Evolutionary conservation across 352 stramenopile species (phyloP).

Genomic region (Phytophthora fragariae): DNA sequence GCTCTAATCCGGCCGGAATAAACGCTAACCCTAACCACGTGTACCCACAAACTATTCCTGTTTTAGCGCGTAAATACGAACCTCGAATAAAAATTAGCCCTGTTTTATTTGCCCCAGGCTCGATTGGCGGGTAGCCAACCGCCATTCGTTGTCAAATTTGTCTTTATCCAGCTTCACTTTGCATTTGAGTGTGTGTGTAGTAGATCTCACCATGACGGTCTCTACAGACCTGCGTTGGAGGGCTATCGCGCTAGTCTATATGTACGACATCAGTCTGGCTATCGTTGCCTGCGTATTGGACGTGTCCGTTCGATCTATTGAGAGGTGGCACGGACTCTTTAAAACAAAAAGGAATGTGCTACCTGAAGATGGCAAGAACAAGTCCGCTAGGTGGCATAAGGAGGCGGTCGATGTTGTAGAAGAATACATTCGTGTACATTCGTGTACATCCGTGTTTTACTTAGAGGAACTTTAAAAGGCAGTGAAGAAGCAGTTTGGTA

Average conservation of each 20-base stretch:
- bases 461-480: not conserved
- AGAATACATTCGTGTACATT: not conserved
- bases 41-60: too few relatives aligned
- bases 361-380: not conserved
- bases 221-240: not conserved
- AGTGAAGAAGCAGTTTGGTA: not conserved
- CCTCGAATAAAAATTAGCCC: too few relatives aligned
- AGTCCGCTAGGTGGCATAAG: not conserved
- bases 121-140: not conserved
- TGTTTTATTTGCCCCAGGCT: too few relatives aligned
- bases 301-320: not conserved
- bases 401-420: not conserved
- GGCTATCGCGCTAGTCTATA: not conserved
- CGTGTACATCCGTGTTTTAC: constrained; percentile 5
- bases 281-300: not conserved
- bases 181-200: too few relatives aligned
- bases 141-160: not conserved
- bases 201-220: not conserved
- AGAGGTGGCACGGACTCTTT: not conserved
- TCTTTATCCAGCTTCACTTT: too few relatives aligned
- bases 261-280: not conserved
- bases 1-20: too few relatives aligned
- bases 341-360: not conserved
- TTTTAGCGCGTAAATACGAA: too few relatives aligned
- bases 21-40: too few relatives aligned